These are phyloP conservation scores for Yamadazyma trypodendri DNA, from an alignment of 1,139 yeast genomes.

Conservation along the genomic window DNA sequence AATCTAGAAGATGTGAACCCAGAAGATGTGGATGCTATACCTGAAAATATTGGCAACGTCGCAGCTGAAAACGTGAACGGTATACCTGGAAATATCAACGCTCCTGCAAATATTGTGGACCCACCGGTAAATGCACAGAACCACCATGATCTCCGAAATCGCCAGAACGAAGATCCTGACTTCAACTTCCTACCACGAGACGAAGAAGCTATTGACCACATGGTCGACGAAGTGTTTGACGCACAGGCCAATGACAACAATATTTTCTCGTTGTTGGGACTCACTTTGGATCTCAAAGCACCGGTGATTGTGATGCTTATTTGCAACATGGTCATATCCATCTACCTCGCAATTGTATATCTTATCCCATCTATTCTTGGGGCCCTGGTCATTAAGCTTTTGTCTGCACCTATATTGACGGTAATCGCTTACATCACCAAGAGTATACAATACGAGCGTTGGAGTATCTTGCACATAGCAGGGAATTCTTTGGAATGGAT, in stretches of 20 bases:
- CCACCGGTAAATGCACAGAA: constrained; percentile 1
- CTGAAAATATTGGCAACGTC: too few relatives aligned
- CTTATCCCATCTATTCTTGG: constrained; percentile 58
- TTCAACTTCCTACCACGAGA: background rate
- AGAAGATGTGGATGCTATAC: constrained; percentile 1
- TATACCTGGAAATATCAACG: too few relatives aligned
- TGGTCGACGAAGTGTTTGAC: constrained; percentile 12
- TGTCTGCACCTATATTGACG: background rate
- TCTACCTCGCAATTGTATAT: constrained; percentile 48
- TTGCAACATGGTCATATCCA: constrained; percentile 42
- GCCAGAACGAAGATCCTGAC: constrained; percentile 1
- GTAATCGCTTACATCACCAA: background rate
- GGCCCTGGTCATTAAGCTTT: constrained; percentile 10
- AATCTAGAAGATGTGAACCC: too few relatives aligned
- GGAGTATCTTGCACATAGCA: background rate
- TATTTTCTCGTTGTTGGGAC: constrained; percentile 37
- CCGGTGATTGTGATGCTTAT: constrained; percentile 37
- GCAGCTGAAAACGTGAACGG: too few relatives aligned
- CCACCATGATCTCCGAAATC: background rate
- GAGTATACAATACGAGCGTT: background rate
- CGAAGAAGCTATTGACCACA: constrained; percentile 12
- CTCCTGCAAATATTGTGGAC: too few relatives aligned
- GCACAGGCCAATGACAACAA: constrained; percentile 18
- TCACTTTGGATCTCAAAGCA: constrained; percentile 32
- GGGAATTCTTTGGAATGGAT: background rate